These are phyloP conservation scores for Scutellaria galericulata DNA, from an alignment of 257 asterid genomes.

Conservation along the genomic window DNA sequence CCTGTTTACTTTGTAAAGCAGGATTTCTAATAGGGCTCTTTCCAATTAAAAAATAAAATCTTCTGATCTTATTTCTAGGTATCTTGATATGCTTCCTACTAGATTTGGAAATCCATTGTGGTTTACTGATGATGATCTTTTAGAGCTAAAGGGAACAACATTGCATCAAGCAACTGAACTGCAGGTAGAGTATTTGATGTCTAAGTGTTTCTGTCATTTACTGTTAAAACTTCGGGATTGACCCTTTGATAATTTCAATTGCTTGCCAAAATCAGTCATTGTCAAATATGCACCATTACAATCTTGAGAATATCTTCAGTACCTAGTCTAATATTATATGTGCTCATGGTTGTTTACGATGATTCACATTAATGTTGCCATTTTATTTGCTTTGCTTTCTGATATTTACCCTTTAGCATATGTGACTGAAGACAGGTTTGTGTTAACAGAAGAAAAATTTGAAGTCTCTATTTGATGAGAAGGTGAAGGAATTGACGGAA, in stretches of 20 bases:
- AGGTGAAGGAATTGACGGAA: constrained; percentile 76
- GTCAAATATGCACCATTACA: not conserved
- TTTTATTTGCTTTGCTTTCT: constrained; percentile 30
- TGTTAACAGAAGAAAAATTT: constrained; percentile 82
- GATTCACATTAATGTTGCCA: constrained; percentile 6
- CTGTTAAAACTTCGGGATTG: constrained; percentile 4
- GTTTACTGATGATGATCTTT: constrained; percentile 87
- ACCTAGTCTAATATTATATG: not conserved
- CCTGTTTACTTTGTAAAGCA: constrained; percentile 12
- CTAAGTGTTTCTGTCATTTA: constrained; percentile 1
- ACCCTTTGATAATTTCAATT: not conserved
- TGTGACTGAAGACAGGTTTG: constrained; percentile 56
- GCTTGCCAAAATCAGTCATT: constrained; percentile 1
- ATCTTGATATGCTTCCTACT: constrained; percentile 90
- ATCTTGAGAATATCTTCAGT: constrained; percentile 10
- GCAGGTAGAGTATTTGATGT: constrained; percentile 57
- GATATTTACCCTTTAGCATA: constrained; percentile 43
- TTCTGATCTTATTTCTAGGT: constrained; percentile 48
- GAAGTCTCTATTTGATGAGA: constrained; percentile 66
- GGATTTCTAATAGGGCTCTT: not conserved
- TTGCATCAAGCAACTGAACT: constrained; percentile 75
- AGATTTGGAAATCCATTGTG: constrained; percentile 85
- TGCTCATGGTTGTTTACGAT: constrained; percentile 27
- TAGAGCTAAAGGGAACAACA: constrained; percentile 87
- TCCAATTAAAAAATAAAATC: constrained; percentile 11